These are phyloP conservation scores for Codiaeum variegatum DNA, from an alignment of 441 rosid genomes.

Conservation along the genomic window DNA sequence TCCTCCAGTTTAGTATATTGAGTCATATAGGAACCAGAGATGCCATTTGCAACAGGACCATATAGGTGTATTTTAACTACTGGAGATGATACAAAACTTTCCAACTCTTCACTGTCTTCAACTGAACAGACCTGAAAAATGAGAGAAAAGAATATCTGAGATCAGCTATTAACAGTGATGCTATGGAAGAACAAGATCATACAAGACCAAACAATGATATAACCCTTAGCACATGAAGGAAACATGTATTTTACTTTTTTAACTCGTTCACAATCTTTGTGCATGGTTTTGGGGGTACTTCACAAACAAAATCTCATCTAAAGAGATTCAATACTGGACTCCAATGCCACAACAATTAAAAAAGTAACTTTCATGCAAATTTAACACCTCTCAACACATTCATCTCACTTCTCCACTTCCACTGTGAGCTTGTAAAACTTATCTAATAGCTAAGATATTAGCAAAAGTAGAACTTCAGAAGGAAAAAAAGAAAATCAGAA, in stretches of 20 bases:
- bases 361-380: neutral
- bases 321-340: neutral
- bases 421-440: neutral
- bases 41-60: constrained; percentile 39
- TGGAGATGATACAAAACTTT: constrained; percentile 70
- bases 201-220: neutral
- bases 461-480: neutral
- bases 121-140: constrained; percentile 69
- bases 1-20: constrained; percentile 44
- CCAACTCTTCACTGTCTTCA: constrained; percentile 61
- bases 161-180: neutral
- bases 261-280: neutral
- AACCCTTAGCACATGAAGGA: neutral
- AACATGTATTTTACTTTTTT: neutral
- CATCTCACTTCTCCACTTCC: neutral
- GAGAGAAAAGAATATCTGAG: constrained; percentile 1
- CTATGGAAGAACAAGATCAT: constrained; percentile 10
- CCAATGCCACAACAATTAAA: too few relatives aligned
- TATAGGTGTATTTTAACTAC: constrained; percentile 56
- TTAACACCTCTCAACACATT: neutral
- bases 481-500: neutral
- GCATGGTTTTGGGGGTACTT: neutral
- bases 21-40: constrained; percentile 29
- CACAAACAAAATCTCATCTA: neutral
- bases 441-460: neutral